Conservation (phyloP, 768 basidiomycete species). For the Hericium alpestre region DNA sequence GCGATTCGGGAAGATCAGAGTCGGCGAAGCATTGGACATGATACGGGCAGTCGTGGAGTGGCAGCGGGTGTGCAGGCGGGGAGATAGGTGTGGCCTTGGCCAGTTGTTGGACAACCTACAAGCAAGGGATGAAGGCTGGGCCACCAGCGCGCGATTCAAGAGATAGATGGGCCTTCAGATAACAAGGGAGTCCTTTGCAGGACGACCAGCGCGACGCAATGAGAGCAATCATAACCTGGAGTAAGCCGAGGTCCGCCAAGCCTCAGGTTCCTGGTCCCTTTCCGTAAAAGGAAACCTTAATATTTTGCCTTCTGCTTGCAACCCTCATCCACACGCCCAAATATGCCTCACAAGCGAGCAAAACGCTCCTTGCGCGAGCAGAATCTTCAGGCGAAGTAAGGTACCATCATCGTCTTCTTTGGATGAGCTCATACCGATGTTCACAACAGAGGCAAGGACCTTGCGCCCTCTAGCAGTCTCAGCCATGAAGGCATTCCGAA, state of each 20-base stretch:
- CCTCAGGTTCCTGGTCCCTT: not conserved
- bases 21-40: not conserved
- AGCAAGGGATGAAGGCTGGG: too few species aligned
- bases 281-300: not conserved
- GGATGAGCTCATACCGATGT: not conserved
- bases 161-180: too few species aligned
- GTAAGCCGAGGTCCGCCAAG: not conserved
- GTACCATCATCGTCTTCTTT: not conserved
- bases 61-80: not conserved
- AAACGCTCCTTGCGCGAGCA: slow-evolving; percentile 24
- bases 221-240: not conserved
- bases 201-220: too few species aligned
- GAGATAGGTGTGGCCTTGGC: not conserved
- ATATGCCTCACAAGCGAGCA: slow-evolving; percentile 26
- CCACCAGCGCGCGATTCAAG: too few species aligned
- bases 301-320: not conserved
- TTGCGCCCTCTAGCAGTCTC: slow-evolving; percentile 13
- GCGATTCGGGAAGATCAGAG: not conserved
- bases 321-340: too few species aligned
- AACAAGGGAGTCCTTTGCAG: too few species aligned
- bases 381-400: slow-evolving; percentile 19
- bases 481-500: slow-evolving; percentile 59
- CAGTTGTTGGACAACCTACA: too few species aligned
- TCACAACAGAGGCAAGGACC: slow-evolving; percentile 14
- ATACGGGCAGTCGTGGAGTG: not conserved